phyloP scores from a whole-genome alignment of 345 rosid genomes.

The Psidium friedrichsthalianum region DNA sequence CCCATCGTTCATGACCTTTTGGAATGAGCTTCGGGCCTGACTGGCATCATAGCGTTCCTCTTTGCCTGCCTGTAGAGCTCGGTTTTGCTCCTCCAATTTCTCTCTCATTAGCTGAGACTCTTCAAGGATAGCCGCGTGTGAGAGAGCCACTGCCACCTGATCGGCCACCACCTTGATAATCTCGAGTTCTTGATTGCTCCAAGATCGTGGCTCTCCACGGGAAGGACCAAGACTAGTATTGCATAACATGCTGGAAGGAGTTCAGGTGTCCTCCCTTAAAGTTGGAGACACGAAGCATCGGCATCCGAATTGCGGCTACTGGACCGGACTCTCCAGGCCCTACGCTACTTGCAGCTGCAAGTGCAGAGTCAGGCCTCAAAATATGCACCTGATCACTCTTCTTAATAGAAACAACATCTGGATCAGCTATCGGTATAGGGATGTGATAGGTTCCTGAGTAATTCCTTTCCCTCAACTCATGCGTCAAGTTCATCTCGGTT shows the following conservation, averaged over 20 bases:
- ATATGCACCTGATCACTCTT: constrained; percentile 51
- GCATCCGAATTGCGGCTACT: constrained; percentile 91
- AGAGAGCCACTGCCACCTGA: constrained; percentile 94
- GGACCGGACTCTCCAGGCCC: constrained; percentile 47
- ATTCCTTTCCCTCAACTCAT: constrained; percentile 41
- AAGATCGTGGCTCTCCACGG: constrained; percentile 48
- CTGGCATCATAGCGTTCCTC: constrained; percentile 78
- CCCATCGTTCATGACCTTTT: constrained; percentile 86
- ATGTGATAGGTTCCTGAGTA: constrained; percentile 15
- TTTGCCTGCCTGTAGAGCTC: constrained; percentile 60
- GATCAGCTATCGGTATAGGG: constrained; percentile 50
- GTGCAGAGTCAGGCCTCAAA: constrained; percentile 41
- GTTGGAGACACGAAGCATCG: constrained; percentile 80
- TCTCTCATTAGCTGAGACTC: constrained; percentile 96
- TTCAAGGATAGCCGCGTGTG: constrained; percentile 93
- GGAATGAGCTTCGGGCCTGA: constrained; percentile 67
- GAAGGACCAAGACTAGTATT: constrained; percentile 74
- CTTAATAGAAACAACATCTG: constrained; percentile 54
- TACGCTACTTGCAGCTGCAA: constrained; percentile 58
- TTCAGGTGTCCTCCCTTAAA: constrained; percentile 87
- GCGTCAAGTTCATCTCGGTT: constrained; percentile 66
- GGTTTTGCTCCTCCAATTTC: constrained; percentile 77
- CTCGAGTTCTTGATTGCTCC: constrained; percentile 80
- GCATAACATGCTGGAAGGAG: constrained; percentile 59
- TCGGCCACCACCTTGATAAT: constrained; percentile 92